Base-by-base conservation (phyloP, 1,284 basidiomycete species). In the Meripilus lineatus region DNA sequence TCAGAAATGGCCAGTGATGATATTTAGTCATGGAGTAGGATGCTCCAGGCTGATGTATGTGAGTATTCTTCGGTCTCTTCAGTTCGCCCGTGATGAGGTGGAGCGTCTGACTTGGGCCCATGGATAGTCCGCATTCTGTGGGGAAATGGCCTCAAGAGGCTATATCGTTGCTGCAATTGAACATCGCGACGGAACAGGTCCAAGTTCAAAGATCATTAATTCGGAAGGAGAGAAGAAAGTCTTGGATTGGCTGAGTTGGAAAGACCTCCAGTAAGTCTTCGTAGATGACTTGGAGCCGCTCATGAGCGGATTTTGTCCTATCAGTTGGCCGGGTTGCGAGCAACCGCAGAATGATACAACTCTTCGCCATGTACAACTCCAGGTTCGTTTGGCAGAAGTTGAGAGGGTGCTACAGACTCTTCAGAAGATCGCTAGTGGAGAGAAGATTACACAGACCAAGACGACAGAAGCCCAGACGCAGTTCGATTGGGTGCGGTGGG, bases 161-260 rank as follows among this genome's bases (percentile, higher is more conserved):
- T 70, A 66, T 43, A 50, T 72, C 44, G 71, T 74, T 2, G 67
- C 62, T 10, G 70, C 66, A 2, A 62, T 75, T n/a, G 74, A 74
- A 49, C 73, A 73, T 45, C 59, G 69, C 11, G 71, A 75, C 40
- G 71, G 72, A 2, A 70, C 70, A 1, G 65, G 66, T 21, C 66
- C 71, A 5, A 64, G 62, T 32, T 65, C 63, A 7, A 63, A 58
- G 18, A 60, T 69, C 17, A 63, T 57, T 21, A 51, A 57, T 26
- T 56, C 54, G 32, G 50, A 59, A 28, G 65, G 65, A 13, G 52
- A 52, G 18, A 57, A 48, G 14, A 61, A 50, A 33, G 53, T 59
- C n/a, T 32, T 65, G n/a, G 56, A 62, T 21, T 69, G 61, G 54
- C 49, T 67, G 22, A 48, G 67, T 40, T 68, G 65, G 65, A 47